A percentile compares a stretch with the other conserved stretches of the same genome.
phyloP scores from a whole-genome alignment of 2,329 filamentous ascomycete species.

The Hawksworthiomyces lignivorus region DNA sequence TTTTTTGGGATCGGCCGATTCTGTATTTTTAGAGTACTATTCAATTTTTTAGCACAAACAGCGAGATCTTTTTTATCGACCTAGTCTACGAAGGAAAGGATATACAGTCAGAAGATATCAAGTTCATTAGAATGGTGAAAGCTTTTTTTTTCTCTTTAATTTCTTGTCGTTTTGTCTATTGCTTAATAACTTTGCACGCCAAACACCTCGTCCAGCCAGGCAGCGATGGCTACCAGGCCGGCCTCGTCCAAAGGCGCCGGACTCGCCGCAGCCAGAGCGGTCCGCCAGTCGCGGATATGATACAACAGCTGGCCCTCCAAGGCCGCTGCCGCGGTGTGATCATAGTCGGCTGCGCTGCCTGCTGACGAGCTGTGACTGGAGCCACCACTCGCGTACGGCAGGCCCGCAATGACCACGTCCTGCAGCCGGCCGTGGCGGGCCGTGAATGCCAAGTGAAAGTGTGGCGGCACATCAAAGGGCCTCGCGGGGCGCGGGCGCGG shows the following conservation, averaged over 20 bases:
- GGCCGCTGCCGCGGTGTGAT: conserved; percentile 12
- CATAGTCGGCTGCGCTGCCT: not conserved
- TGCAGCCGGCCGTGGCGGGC: conserved; percentile 32
- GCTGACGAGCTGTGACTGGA: conserved; percentile 1
- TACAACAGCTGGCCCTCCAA: conserved; percentile 19
- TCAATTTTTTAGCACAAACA: too few relatives aligned
- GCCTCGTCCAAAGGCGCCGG: conserved; percentile 8
- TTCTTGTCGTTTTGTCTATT: too few relatives aligned
- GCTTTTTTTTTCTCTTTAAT: too few relatives aligned
- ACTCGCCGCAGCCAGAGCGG: conserved; percentile 14
- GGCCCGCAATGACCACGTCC: conserved; percentile 18
- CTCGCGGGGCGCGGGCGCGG: conserved; percentile 45
- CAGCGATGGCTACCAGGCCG: conserved; percentile 11
- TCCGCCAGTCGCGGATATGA: conserved; percentile 22
- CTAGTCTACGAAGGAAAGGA: too few relatives aligned
- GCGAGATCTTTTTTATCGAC: too few relatives aligned
- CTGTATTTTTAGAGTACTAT: too few relatives aligned
- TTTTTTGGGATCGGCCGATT: too few relatives aligned
- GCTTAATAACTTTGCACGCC: conserved; percentile 10
- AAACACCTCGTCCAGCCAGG: conserved; percentile 26
- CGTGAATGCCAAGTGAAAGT: conserved; percentile 28
- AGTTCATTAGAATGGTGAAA: too few relatives aligned
- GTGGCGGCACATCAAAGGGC: conserved; percentile 36
- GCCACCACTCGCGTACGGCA: conserved; percentile 11
- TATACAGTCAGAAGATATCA: too few relatives aligned